Evolutionary conservation across 2,329 filamentous ascomycete genomes (phyloP).

Genomic region (Leptographium radiaticola): DNA sequence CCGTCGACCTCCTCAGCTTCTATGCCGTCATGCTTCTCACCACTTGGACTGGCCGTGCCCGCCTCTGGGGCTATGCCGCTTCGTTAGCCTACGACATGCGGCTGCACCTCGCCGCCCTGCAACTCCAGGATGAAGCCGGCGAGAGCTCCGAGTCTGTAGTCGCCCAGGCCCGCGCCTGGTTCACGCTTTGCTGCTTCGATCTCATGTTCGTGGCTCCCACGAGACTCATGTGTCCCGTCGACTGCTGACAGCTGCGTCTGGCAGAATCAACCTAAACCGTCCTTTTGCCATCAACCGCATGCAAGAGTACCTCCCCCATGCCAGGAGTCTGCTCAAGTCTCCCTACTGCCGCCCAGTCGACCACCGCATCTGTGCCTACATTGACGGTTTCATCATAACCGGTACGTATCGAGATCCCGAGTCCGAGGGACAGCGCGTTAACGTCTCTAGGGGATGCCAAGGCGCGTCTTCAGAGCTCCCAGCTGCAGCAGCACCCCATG

Average conservation of each 20-base stretch:
- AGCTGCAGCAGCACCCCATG: not conserved
- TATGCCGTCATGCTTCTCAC: not conserved
- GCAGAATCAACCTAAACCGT: not conserved
- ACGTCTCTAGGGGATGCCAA: not conserved
- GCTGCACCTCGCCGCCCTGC: not conserved
- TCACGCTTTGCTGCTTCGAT: not conserved
- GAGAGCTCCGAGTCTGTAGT: not conserved
- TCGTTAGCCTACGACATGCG: not conserved
- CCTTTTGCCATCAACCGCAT: not conserved
- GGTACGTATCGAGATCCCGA: not conserved
- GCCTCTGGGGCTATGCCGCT: not conserved
- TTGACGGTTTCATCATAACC: not conserved
- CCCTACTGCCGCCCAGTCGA: not conserved
- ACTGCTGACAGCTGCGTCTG: not conserved
- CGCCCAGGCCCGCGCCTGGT: not conserved
- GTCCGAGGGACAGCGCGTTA: not conserved
- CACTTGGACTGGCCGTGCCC: not conserved
- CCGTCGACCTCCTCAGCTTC: not conserved
- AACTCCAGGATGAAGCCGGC: not conserved
- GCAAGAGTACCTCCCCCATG: not conserved
- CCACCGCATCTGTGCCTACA: not conserved
- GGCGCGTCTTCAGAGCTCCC: not conserved
- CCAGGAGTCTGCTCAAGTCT: not conserved
- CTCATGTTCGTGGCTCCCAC: not conserved
- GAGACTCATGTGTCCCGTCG: not conserved